Evolutionary conservation across 768 basidiomycete species (phyloP).

Genomic region (Cantharellus anzutake): DNA sequence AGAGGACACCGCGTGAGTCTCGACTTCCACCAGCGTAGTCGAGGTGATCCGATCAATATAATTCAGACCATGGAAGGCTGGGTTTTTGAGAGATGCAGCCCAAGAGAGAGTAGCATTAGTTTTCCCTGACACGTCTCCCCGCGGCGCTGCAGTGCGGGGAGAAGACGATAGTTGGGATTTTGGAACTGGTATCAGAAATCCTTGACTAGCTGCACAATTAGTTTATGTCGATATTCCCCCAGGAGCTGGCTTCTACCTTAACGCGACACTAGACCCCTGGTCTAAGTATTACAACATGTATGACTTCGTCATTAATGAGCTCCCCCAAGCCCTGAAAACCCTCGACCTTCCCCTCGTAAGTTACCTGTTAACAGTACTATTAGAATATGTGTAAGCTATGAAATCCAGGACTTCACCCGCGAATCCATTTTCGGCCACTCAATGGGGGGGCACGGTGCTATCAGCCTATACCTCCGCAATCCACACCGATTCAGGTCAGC

Average conservation of each 20-base stretch:
- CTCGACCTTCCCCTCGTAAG: slow-evolving; percentile 62
- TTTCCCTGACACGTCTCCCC: slow-evolving; percentile 90
- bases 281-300: slow-evolving; percentile 77
- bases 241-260: slow-evolving; percentile 88
- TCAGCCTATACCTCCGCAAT: slow-evolving; percentile 65
- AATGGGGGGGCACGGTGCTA: slow-evolving; percentile 94
- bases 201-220: not conserved
- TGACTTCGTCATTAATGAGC: slow-evolving; percentile 62
- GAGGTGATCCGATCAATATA: not conserved
- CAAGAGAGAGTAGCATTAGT: slow-evolving; percentile 75
- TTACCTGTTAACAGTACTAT: slow-evolving; percentile 7
- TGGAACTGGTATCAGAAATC: slow-evolving; percentile 40
- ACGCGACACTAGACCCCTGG: slow-evolving; percentile 64
- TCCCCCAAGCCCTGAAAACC: slow-evolving; percentile 59
- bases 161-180: slow-evolving; percentile 80
- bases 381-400: not conserved
- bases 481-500: slow-evolving; percentile 59
- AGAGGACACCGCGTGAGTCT: slow-evolving; percentile 73
- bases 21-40: not conserved
- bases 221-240: slow-evolving; percentile 4
- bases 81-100: slow-evolving; percentile 71
- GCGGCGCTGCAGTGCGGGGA: slow-evolving; percentile 72
- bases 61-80: slow-evolving; percentile 76
- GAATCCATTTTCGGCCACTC: slow-evolving; percentile 91
- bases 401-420: slow-evolving; percentile 49